phyloP scores from a whole-genome alignment of 2,329 filamentous ascomycete species.

The Bipolaris sorokiniana region DNA sequence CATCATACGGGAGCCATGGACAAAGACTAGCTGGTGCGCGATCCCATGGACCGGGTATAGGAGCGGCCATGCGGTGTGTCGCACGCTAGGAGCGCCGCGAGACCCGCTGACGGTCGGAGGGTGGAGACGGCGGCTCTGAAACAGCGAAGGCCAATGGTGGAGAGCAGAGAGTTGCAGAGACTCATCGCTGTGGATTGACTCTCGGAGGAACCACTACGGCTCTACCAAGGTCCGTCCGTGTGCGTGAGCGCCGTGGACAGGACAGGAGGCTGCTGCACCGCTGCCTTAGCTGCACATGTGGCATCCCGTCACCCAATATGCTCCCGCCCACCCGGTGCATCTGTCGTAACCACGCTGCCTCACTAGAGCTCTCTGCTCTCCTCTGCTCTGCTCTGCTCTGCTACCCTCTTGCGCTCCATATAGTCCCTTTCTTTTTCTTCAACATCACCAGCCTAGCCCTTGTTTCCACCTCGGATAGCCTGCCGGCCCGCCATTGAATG shows the following conservation, averaged over 20 bases:
- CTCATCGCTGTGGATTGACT: conserved; percentile 18
- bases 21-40: conserved; percentile 1
- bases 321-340: conserved; percentile 20
- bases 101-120: conserved; percentile 21
- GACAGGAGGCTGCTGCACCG: conserved; percentile 17
- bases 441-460: not conserved
- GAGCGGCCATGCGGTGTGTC: conserved; percentile 31
- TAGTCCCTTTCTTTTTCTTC: conserved; percentile 17
- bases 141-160: conserved; percentile 30
- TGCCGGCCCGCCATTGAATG: conserved; percentile 16
- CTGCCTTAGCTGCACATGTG: conserved; percentile 26
- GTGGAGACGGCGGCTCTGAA: conserved; percentile 31
- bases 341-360: conserved; percentile 21
- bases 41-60: conserved; percentile 19
- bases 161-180: conserved; percentile 28
- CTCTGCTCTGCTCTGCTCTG: conserved; percentile 3
- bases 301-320: conserved; percentile 31
- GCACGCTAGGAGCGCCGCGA: conserved; percentile 20
- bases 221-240: conserved; percentile 15
- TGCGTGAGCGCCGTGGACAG: conserved; percentile 16
- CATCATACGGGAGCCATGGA: not conserved
- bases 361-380: conserved; percentile 10
- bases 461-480: conserved; percentile 15
- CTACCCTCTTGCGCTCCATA: not conserved
- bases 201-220: conserved; percentile 21